These are phyloP conservation scores for Leccinum pachyderme DNA, from an alignment of 1,284 basidiomycete species.

Conservation along the genomic window DNA sequence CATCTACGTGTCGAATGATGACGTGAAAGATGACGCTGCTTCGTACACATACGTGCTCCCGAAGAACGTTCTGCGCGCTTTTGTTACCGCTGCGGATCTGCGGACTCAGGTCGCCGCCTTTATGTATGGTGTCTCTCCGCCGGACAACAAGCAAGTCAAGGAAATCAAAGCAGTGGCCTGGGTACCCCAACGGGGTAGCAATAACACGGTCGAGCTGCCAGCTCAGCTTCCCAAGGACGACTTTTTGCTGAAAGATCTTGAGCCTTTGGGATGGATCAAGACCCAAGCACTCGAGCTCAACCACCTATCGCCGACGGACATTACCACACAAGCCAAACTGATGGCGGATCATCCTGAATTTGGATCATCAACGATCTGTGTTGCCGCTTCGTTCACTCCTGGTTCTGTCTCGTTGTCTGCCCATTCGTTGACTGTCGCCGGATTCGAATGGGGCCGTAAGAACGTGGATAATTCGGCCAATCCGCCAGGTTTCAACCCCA, in stretches of 20 bases:
- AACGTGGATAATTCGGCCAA: conserved; percentile 84
- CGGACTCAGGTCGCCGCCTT: conserved; percentile 95
- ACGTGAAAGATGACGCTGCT: conserved; percentile 96
- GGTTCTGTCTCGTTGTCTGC: conserved; percentile 95
- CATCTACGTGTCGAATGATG: conserved; percentile 98
- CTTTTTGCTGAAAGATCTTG: conserved; percentile 90
- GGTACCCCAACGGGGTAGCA: conserved; percentile 95
- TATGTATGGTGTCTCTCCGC: conserved; percentile 89
- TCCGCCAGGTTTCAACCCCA: conserved; percentile 90
- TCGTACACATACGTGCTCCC: conserved; percentile 95
- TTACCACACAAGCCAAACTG: conserved; percentile 93
- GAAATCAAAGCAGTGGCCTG: conserved; percentile 97
- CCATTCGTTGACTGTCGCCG: conserved; percentile 84
- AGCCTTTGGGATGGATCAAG: conserved; percentile 98
- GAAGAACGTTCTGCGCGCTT: conserved; percentile 95
- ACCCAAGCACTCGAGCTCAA: conserved; percentile 92
- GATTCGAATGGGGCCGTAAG: conserved; percentile 99
- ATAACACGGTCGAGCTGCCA: conserved; percentile 90
- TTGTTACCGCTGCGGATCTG: conserved; percentile 91
- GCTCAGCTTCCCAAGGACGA: conserved; percentile 87
- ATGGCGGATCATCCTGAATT: conserved; percentile 97
- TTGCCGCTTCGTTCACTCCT: conserved; percentile 96
- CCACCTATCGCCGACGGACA: conserved; percentile 89
- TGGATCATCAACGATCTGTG: conserved; percentile 91
- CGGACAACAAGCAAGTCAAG: conserved; percentile 98